Conservation (phyloP, 192 early-diverging fungal species). For the Chytriomyces confervae region DNA sequence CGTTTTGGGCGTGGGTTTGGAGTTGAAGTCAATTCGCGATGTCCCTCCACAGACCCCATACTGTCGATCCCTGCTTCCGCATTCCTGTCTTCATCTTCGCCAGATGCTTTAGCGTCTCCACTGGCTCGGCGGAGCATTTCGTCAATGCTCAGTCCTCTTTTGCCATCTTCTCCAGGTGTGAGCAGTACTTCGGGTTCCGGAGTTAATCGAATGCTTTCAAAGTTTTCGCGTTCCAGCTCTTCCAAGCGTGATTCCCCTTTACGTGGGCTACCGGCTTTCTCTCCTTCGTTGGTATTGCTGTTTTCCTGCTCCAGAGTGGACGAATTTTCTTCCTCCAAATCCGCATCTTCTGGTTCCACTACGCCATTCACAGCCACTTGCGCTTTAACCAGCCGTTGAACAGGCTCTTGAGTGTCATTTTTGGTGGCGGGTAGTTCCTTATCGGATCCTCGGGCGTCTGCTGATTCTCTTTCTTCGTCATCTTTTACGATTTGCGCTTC, state of each 20-base stretch:
- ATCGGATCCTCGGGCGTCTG: constrained; percentile 23
- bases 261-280: constrained; percentile 40
- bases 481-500: constrained; percentile 33
- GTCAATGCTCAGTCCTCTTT: constrained; percentile 51
- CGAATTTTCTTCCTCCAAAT: constrained; percentile 25
- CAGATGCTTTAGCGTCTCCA: not conserved
- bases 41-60: constrained; percentile 29
- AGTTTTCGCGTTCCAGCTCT: constrained; percentile 51
- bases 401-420: not conserved
- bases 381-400: not conserved
- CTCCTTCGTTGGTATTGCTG: constrained; percentile 7
- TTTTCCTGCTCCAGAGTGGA: constrained; percentile 5
- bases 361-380: constrained; percentile 12
- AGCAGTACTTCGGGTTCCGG: constrained; percentile 13
- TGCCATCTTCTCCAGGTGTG: constrained; percentile 5
- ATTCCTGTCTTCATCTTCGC: constrained; percentile 25
- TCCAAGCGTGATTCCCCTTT: constrained; percentile 29
- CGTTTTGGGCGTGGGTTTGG: constrained; percentile 47
- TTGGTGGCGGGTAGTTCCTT: not conserved
- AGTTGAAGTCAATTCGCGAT: constrained; percentile 23
- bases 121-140: constrained; percentile 52
- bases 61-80: constrained; percentile 30
- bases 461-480: constrained; percentile 23
- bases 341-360: constrained; percentile 7
- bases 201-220: constrained; percentile 46